Evolutionary conservation across 352 stramenopile genomes (phyloP).

Genomic region (Pythium plurisporium): DNA sequence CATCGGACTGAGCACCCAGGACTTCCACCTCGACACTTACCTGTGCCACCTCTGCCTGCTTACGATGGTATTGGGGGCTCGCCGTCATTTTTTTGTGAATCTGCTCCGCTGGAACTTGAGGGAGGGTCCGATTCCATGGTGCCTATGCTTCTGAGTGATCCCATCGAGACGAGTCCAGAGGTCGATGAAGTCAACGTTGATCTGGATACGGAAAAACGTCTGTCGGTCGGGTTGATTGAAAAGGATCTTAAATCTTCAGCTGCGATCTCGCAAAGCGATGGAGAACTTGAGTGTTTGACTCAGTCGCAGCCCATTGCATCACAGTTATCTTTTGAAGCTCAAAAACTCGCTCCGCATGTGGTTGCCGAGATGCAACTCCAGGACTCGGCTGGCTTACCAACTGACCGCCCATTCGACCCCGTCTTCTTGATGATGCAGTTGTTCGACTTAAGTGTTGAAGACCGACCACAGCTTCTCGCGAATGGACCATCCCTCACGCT

Average conservation of each 20-base stretch:
- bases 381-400: too few relatives aligned
- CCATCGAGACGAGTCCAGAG: not conserved
- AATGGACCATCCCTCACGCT: slow-evolving; percentile 50
- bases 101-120: not conserved
- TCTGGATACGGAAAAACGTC: too few relatives aligned
- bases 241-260: too few relatives aligned
- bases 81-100: slow-evolving; percentile 71
- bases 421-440: slow-evolving; percentile 81
- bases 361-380: too few relatives aligned
- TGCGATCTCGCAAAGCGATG: too few relatives aligned
- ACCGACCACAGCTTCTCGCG: slow-evolving; percentile 53
- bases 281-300: too few relatives aligned
- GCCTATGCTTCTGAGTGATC: slow-evolving; percentile 7
- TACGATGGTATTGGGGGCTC: slow-evolving; percentile 80
- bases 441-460: slow-evolving; percentile 57
- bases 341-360: too few relatives aligned
- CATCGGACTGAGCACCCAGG: not conserved
- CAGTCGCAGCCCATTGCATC: too few relatives aligned
- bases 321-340: too few relatives aligned
- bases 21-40: slow-evolving; percentile 21
- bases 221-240: too few relatives aligned
- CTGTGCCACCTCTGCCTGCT: slow-evolving; percentile 66
- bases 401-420: slow-evolving; percentile 34
- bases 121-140: slow-evolving; percentile 3
- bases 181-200: too few relatives aligned